Percentiles rank a stretch among this genome's conserved stretches.
Evolutionary conservation across 129 eudicot genomes (phyloP).

Genomic region (Flaveria robusta): DNA sequence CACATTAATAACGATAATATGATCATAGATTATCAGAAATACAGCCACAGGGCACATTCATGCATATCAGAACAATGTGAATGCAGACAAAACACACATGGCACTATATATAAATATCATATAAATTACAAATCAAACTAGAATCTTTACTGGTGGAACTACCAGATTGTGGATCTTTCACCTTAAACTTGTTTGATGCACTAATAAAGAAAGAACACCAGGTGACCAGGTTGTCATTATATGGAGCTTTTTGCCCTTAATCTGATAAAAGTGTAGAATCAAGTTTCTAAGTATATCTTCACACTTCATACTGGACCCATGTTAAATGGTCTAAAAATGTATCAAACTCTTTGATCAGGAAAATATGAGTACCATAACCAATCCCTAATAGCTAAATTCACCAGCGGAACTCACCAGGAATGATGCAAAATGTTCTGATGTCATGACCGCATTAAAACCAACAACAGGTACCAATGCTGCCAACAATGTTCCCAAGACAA

Average conservation of each 20-base stretch:
- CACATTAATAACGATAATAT: not conserved
- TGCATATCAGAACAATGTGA: not conserved
- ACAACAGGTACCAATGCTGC: no score
- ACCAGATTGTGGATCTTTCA: slow-evolving; percentile 14
- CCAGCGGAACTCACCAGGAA: slow-evolving; percentile 64
- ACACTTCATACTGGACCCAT: not conserved
- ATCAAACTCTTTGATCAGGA: not conserved
- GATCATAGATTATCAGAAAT: slow-evolving; percentile 16
- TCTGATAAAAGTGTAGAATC: not conserved
- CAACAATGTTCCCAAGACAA: no score
- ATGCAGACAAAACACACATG: slow-evolving; percentile 8
- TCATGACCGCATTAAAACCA: slow-evolving; percentile 49
- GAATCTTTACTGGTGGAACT: not conserved
- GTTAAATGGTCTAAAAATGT: slow-evolving; percentile 1
- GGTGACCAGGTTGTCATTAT: slow-evolving; percentile 1
- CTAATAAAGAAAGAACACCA: slow-evolving; percentile 20
- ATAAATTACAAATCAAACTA: slow-evolving; percentile 5
- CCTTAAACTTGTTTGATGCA: slow-evolving; percentile 4
- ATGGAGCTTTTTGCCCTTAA: slow-evolving; percentile 4
- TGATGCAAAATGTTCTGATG: slow-evolving; percentile 98
- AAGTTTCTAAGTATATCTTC: not conserved
- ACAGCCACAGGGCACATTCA: not conserved
- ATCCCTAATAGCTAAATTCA: slow-evolving; percentile 3
- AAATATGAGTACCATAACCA: slow-evolving; percentile 17
- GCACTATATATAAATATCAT: not conserved